Evolutionary conservation across 306 rosid species (phyloP).

Genomic region (Cyamopsis tetragonoloba): DNA sequence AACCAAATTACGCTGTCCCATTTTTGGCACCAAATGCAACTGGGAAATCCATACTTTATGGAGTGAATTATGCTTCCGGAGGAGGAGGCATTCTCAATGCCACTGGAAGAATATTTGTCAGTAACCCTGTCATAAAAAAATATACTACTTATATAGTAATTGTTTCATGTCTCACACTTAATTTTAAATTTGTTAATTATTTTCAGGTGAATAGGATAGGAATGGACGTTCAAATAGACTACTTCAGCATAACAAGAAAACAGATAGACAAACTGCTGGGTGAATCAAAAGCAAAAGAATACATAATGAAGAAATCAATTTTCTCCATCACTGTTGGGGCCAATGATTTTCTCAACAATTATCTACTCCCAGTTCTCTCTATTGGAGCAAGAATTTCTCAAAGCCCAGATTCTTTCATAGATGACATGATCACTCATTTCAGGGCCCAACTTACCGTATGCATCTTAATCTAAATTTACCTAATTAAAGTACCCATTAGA

Average conservation of each 20-base stretch:
- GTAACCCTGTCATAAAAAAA: slow-evolving; percentile 12
- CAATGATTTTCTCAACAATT: slow-evolving; percentile 87
- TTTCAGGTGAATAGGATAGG: slow-evolving; percentile 82
- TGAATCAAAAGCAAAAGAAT: slow-evolving; percentile 55
- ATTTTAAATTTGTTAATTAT: neutral
- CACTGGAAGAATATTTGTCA: slow-evolving; percentile 94
- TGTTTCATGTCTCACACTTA: neutral
- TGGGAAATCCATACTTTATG: slow-evolving; percentile 58
- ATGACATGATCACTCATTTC: slow-evolving; percentile 72
- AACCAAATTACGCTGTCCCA: slow-evolving; percentile 65
- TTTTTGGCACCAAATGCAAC: slow-evolving; percentile 73
- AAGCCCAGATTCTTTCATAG: slow-evolving; percentile 67
- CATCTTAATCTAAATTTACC: neutral
- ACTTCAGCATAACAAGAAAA: slow-evolving; percentile 72
- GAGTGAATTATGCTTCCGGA: slow-evolving; percentile 97
- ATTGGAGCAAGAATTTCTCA: slow-evolving; percentile 79
- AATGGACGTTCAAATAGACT: slow-evolving; percentile 87
- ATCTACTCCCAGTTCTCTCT: slow-evolving; percentile 83
- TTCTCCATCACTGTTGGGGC: slow-evolving; percentile 77
- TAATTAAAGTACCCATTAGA: too few relatives aligned
- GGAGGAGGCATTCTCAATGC: slow-evolving; percentile 93
- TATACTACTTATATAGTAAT: too few relatives aligned
- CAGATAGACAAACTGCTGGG: slow-evolving; percentile 64
- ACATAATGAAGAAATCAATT: slow-evolving; percentile 55
- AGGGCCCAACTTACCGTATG: slow-evolving; percentile 65